A percentile compares a stretch with the other conserved stretches of the same genome.
phyloP scores from a whole-genome alignment of 352 stramenopile species.

The Aphanomyces stellatus region DNA sequence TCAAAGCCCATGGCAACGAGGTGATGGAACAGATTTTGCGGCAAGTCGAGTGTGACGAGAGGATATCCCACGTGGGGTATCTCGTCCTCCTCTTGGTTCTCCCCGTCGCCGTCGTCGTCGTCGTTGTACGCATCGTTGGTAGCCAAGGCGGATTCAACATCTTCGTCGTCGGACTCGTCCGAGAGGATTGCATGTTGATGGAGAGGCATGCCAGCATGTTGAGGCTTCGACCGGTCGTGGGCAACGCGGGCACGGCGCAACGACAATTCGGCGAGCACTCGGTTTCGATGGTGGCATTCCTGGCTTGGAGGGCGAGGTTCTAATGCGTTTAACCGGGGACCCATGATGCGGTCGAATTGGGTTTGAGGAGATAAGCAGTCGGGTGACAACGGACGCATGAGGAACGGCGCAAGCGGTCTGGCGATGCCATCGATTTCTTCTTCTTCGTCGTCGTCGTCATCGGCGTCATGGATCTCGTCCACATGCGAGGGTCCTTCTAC shows the following conservation, averaged over 20 bases:
- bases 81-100: not conserved
- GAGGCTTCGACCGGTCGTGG: not conserved
- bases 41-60: not conserved
- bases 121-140: not conserved
- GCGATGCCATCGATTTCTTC: too few relatives aligned
- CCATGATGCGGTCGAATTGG: not conserved
- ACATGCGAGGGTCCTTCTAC: too few relatives aligned
- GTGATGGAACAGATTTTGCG: not conserved
- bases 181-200: not conserved
- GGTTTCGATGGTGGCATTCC: not conserved
- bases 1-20: slow-evolving; percentile 1
- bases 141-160: not conserved
- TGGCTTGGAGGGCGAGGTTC: not conserved
- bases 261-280: not conserved
- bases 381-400: not conserved
- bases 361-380: slow-evolving; percentile 1
- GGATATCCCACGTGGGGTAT: not conserved
- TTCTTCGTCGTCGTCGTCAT: too few relatives aligned
- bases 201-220: not conserved
- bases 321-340: not conserved
- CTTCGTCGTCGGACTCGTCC: not conserved
- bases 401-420: too few relatives aligned
- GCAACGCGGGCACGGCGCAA: not conserved
- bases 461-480: too few relatives aligned
- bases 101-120: not conserved